Evolutionary conservation across 2,329 filamentous ascomycete genomes (phyloP).

Genomic region (Alternaria sp.): DNA sequence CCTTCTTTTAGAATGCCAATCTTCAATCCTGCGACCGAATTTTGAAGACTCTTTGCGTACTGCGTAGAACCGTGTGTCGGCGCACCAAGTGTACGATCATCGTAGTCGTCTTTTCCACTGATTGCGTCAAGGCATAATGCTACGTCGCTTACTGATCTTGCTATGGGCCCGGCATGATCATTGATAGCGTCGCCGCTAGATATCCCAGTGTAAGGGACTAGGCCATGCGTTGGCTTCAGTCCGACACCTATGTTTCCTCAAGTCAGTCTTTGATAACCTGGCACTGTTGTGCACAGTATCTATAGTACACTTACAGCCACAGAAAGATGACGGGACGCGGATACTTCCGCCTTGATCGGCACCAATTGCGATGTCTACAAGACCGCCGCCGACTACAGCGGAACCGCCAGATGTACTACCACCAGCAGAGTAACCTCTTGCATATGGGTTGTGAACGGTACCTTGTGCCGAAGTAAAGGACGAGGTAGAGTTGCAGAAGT

Average conservation of each 20-base stretch:
- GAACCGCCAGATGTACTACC: conserved; percentile 58
- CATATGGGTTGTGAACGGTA: conserved; percentile 54
- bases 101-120: conserved; percentile 41
- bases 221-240: conserved; percentile 59
- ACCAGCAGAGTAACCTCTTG: conserved; percentile 57
- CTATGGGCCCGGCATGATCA: conserved; percentile 55
- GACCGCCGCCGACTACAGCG: conserved; percentile 54
- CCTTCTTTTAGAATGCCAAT: conserved; percentile 41
- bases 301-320: conserved; percentile 37
- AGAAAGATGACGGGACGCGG: conserved; percentile 49
- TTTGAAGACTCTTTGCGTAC: conserved; percentile 25
- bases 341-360: conserved; percentile 54
- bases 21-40: conserved; percentile 31
- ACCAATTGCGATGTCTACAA: conserved; percentile 51
- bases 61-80: conserved; percentile 32
- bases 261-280: background rate
- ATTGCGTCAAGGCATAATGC: conserved; percentile 43
- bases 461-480: conserved; percentile 58
- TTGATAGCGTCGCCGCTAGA: conserved; percentile 49
- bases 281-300: too few species aligned
- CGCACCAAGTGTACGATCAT: conserved; percentile 43
- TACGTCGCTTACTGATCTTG: conserved; percentile 34
- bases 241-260: conserved; percentile 27
- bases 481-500: conserved; percentile 61
- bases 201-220: conserved; percentile 62